phyloP scores from a whole-genome alignment of 768 basidiomycete genomes.

The Boletus rex-veris region DNA sequence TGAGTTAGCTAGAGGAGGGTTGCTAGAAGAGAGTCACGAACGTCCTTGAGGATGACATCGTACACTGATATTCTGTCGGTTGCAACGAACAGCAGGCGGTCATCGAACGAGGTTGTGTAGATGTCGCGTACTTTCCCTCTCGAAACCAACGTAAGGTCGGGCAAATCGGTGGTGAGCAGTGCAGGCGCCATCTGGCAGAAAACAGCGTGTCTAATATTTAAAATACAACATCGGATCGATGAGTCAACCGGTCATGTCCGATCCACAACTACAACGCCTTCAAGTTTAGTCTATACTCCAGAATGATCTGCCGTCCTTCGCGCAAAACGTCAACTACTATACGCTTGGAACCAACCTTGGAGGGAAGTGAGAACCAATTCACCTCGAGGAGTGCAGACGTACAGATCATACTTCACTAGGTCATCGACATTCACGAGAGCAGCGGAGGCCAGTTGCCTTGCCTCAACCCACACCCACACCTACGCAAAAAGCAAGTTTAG shows the following conservation, averaged over 20 bases:
- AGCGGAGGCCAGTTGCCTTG: conserved; percentile 77
- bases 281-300: neutral
- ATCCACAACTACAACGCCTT: conserved; percentile 15
- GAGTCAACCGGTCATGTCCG: conserved; percentile 9
- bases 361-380: conserved; percentile 12
- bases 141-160: conserved; percentile 66
- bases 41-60: conserved; percentile 92
- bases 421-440: conserved; percentile 82
- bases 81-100: conserved; percentile 86
- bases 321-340: no score
- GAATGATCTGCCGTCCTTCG: conserved; percentile 9
- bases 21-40: conserved; percentile 39
- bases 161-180: conserved; percentile 55
- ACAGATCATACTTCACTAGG: conserved; percentile 86
- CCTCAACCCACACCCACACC: conserved; percentile 95
- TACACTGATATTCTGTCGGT: conserved; percentile 96
- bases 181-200: conserved; percentile 33
- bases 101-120: conserved; percentile 69
- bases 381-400: conserved; percentile 29
- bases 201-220: conserved; percentile 6
- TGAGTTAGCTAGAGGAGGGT: neutral
- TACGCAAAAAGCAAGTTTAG: conserved; percentile 28
- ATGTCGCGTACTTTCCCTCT: conserved; percentile 97
- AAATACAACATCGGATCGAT: conserved; percentile 14
- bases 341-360: conserved; percentile 51